phyloP scores from a whole-genome alignment of 2,329 filamentous ascomycete genomes.

The Clonostachys chloroleuca region DNA sequence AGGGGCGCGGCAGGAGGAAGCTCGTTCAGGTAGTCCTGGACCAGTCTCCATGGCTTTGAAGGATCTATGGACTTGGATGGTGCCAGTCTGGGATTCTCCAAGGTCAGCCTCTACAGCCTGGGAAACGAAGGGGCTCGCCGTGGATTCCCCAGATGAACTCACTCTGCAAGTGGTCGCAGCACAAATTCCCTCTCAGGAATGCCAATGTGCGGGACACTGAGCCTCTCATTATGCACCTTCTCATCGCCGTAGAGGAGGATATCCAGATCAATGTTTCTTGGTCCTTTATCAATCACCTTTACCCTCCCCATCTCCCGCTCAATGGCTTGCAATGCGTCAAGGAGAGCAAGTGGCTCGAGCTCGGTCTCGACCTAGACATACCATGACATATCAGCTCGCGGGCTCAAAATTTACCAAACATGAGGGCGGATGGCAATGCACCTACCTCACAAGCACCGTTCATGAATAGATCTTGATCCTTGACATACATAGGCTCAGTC shows the following conservation, averaged over 20 bases:
- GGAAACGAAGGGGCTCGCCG: background rate
- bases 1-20: constrained; percentile 46
- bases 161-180: constrained; percentile 80
- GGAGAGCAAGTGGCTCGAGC: constrained; percentile 67
- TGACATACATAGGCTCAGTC: constrained; percentile 94
- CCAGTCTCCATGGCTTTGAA: constrained; percentile 53
- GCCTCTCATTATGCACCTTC: constrained; percentile 60
- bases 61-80: constrained; percentile 48
- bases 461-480: constrained; percentile 81
- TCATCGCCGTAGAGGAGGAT: constrained; percentile 78
- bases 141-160: constrained; percentile 16
- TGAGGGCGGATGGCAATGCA: constrained; percentile 41
- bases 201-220: constrained; percentile 79
- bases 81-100: constrained; percentile 38
- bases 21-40: constrained; percentile 57
- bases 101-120: background rate
- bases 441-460: constrained; percentile 79
- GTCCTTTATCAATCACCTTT: constrained; percentile 89
- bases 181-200: constrained; percentile 95
- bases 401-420: background rate
- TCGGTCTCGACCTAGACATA: constrained; percentile 69
- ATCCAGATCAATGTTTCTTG: constrained; percentile 90
- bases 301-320: constrained; percentile 74
- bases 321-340: constrained; percentile 80
- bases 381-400: background rate